Percentiles rank a stretch among this genome's conserved stretches.
Conservation (phyloP, 139 green algal genomes). For the Klebsormidium nitens region DNA sequence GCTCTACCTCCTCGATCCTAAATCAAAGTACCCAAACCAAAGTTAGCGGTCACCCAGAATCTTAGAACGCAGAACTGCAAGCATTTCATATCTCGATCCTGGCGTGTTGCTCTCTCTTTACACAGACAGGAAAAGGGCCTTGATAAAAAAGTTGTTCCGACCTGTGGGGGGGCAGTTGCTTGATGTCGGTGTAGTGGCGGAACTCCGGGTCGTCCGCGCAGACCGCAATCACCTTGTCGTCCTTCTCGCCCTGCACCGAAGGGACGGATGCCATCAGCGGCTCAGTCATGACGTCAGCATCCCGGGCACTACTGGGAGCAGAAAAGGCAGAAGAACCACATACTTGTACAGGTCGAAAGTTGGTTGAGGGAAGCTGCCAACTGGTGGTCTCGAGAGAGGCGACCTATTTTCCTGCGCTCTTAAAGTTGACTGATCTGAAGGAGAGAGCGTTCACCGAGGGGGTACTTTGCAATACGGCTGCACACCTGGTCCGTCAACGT, state of each 20-base stretch:
- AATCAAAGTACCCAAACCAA: too few relatives aligned
- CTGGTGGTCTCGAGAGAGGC: not conserved
- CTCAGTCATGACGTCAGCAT: not conserved
- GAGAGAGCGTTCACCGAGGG: not conserved
- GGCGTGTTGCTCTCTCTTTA: too few relatives aligned
- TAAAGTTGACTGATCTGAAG: not conserved
- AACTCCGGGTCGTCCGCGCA: slow-evolving; percentile 91
- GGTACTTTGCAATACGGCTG: not conserved
- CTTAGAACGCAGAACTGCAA: too few relatives aligned
- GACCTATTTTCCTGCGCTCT: not conserved
- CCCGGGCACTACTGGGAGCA: not conserved
- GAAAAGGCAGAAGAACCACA: not conserved
- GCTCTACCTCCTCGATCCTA: too few relatives aligned
- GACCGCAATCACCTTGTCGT: slow-evolving; percentile 63
- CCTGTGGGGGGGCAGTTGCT: slow-evolving; percentile 74
- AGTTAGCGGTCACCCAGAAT: too few relatives aligned
- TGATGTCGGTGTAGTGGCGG: slow-evolving; percentile 78
- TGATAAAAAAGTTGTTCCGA: slow-evolving; percentile 81
- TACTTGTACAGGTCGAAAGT: not conserved
- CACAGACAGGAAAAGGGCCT: slow-evolving; percentile 83
- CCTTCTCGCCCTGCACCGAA: slow-evolving; percentile 33
- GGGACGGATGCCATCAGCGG: not conserved
- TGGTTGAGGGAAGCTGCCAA: not conserved
- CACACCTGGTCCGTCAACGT: not conserved
- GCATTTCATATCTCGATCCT: too few relatives aligned